Evolutionary conservation across 768 basidiomycete genomes (phyloP), one percentile per base, ranked within the genome.

Genomic region (Xanthoconium purpureum): DNA sequence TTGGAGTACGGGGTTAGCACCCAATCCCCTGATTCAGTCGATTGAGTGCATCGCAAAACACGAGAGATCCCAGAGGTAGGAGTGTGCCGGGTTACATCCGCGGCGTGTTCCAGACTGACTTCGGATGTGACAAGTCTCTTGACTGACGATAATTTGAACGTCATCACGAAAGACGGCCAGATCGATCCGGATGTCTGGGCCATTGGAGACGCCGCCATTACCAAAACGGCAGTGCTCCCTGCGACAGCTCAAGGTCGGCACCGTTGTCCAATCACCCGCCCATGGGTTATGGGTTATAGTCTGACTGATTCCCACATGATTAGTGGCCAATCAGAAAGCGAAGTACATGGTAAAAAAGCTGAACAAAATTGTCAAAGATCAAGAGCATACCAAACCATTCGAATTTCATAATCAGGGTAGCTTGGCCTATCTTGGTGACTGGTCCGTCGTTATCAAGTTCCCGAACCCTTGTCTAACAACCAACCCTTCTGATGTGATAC

Each of bases 1-100:
- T 15, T 94, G 92, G 92, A 88, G 85, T 57, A 94, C 93, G 3
- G 93, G 92, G 2, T 76, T 94, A 3, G 80, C 89, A 6, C 84
- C 90, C 5, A 94, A 94, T 66, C 91, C 93, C 8, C 74, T 94
- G 29, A 80, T 94, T 50, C 71, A 79, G 56, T 77, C 80, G 0
- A 80, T 91, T 46, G 69, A 73, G 8, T 83, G 80, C 45, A 74
- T 87, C 3, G 74, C 78, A 65, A 91, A 90, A 64, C 77, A 90
- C 56, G 72, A 76, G 14, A 83, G 79, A 69, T 80, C 84, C 0
- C 74, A 78, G 32, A 80, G 81, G 82, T 83, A 59, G 1, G 47
- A 44, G 28, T 43, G 5, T 44, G 5, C 32, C 11, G 30, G 17
- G 13, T 52, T 54, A 55, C 35, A 40, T 78, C 75, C 36, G 58